Base-by-base conservation (phyloP, 352 stramenopile genomes). In the Phytophthora parvispora region DNA sequence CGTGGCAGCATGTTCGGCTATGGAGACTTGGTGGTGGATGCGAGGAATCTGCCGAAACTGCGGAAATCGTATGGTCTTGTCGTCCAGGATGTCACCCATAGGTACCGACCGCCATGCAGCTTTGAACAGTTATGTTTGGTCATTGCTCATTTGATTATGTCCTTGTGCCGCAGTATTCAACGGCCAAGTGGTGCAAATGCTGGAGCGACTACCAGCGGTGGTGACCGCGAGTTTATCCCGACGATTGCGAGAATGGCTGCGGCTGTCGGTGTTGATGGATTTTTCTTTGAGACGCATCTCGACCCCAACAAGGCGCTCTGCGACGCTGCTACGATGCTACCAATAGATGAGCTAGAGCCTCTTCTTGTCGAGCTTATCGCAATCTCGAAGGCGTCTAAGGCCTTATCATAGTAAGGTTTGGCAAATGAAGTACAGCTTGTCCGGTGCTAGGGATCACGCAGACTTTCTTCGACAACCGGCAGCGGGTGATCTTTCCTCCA, bases 251-350 rank as follows among this genome's bases (percentile, higher is more conserved):
- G 86, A 50, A 90, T 96, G 82, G 89, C 90, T 6, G 87, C 87
- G 2, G 90, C 90, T 8, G 89, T 96, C 10, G 90, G 91, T 29
- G 90, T 96, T n/a, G 81, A 97, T 55, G 91, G 90, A 3, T 92
- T 97, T 60, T 97, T 97, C 77, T 83, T 97, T 52, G 90, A 97
- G 72, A 96, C 89, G n/a, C 86, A 96, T 48, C 87, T 89, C n/a
- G 68, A 92, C 28, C 87, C 86, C 16, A 71, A 68, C 4, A 64
- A 67, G 2, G 89, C 87, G 10, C 74, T 92, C 7, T 94, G 86
- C 48, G 89, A 96, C 32, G 78, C 74, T 9, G 74, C 86, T 22
- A 95, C 84, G 32, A 94, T 94, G 87, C 63, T 93, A 25, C 86
- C 84, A 22, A 80, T 96, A 12, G 69, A 89, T 20, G 74, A 93